phyloP scores from a whole-genome alignment of 306 rosid genomes.

The Ochetophila trinervis region DNA sequence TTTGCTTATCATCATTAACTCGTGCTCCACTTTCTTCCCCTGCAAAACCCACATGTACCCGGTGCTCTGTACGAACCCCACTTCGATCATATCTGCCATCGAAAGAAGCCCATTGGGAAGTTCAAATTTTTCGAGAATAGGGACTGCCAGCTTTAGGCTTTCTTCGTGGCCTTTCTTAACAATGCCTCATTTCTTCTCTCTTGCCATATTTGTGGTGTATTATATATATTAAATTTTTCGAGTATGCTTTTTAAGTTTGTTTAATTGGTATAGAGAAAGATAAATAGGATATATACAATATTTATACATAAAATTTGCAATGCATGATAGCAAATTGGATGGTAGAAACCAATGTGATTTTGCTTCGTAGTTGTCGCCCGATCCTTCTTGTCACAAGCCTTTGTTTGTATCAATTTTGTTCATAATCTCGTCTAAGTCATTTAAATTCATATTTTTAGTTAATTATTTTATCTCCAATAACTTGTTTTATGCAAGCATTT shows the following conservation, averaged over 20 bases:
- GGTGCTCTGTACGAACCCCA: constrained; percentile 59
- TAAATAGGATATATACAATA: not conserved
- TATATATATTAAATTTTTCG: not conserved
- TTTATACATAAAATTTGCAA: too few relatives aligned
- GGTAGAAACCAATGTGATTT: not conserved
- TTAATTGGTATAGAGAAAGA: not conserved
- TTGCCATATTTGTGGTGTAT: constrained; percentile 35
- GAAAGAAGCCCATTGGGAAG: constrained; percentile 83
- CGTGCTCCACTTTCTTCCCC: constrained; percentile 78
- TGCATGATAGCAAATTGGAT: not conserved
- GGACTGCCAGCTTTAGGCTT: constrained; percentile 44
- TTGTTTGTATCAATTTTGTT: not conserved
- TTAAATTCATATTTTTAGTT: too few relatives aligned
- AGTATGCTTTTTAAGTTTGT: not conserved
- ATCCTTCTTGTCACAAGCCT: not conserved
- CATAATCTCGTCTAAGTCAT: not conserved
- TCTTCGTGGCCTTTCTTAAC: constrained; percentile 74
- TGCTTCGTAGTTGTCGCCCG: not conserved
- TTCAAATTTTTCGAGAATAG: constrained; percentile 63
- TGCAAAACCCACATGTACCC: constrained; percentile 89
- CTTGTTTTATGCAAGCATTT: too few relatives aligned
- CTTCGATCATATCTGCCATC: constrained; percentile 57
- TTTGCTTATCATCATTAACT: constrained; percentile 66
- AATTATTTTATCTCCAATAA: too few relatives aligned
- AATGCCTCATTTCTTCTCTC: constrained; percentile 67